phyloP scores from a whole-genome alignment of 1,139 yeast species.

The Blastobotrys malaysiensis region DNA sequence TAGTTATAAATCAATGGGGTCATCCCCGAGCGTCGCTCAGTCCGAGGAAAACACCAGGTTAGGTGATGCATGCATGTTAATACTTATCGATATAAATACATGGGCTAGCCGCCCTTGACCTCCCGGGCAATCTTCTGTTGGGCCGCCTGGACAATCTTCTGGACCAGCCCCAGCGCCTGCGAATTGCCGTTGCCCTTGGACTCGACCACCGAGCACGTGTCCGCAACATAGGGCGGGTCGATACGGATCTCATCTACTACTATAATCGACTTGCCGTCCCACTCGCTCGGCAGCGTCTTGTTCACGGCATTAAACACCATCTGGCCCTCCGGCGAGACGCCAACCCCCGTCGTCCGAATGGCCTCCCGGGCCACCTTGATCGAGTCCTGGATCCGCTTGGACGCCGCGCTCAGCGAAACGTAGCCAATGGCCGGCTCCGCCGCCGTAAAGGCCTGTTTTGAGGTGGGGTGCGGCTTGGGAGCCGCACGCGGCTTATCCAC shows the following conservation, averaged over 20 bases:
- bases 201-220: constrained; percentile 33
- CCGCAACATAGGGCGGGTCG: constrained; percentile 45
- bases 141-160: constrained; percentile 50
- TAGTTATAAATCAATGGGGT: no score
- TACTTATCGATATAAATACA: neutral
- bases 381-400: constrained; percentile 23
- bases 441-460: constrained; percentile 18
- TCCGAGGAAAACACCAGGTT: no score
- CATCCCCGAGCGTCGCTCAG: no score
- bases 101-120: constrained; percentile 55
- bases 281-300: constrained; percentile 44
- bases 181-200: constrained; percentile 26
- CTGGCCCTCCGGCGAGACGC: constrained; percentile 45
- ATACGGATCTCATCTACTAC: constrained; percentile 49
- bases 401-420: constrained; percentile 26
- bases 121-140: constrained; percentile 49
- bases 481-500: constrained; percentile 32
- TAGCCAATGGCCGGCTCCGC: constrained; percentile 28
- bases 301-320: constrained; percentile 45
- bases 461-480: constrained; percentile 11
- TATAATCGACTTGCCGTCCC: constrained; percentile 45
- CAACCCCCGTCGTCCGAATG: constrained; percentile 33
- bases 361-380: constrained; percentile 22
- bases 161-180: constrained; percentile 44
- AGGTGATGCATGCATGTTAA: neutral